Base-by-base conservation (phyloP, 164 flowering plant species). In the Platanus orientalis region DNA sequence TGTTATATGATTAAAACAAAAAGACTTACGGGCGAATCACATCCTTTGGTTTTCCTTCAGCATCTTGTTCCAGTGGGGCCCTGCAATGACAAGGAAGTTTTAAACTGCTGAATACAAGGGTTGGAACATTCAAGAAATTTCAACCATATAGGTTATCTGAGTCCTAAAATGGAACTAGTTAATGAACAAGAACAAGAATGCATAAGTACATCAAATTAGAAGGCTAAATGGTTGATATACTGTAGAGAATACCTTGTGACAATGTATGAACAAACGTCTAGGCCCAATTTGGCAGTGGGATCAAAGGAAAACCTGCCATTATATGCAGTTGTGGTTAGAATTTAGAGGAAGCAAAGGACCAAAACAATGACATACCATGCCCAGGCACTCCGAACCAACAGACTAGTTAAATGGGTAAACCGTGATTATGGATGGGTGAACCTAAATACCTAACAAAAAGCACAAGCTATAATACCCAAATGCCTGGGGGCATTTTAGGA, bases 211-310 rank as follows among this genome's bases (percentile, higher is more conserved):
- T 52, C 16, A 27, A 3, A 11, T 56, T 52, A 49, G 49, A 52
- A 52, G 27, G 16, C 7, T 34, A 60, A 19, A 21, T 16, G 4
- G 42, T 36, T n/a, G 19, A 45, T 50, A 50, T 21, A 4, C 24
- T 44, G 20, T 50, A 45, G 48, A 63, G 16, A 42, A 52, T 83
- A 91, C 97, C 99, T 89, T 55, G 99, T 92, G 40, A 91, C 59
- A 64, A 95, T 55, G 80, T 97, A 95, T 42, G 97, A 95, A 65
- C 97, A 97, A 73, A 95, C 66, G 78, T 86, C 83, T 55, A 92
- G 87, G 56, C 97, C 99, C 81, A 95, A 79, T 73, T 79, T 86
- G 51, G 77, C 72, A 65, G 69, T n/a, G n/a, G 96, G 97, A 76
- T 95, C 99, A 75, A 91, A 95, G 24, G 92, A 79, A 76, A 92